Evolutionary conservation across 805 yeast species (phyloP), one percentile per base, ranked within the genome.

Genomic region (Alloascoidea hylecoeti): DNA sequence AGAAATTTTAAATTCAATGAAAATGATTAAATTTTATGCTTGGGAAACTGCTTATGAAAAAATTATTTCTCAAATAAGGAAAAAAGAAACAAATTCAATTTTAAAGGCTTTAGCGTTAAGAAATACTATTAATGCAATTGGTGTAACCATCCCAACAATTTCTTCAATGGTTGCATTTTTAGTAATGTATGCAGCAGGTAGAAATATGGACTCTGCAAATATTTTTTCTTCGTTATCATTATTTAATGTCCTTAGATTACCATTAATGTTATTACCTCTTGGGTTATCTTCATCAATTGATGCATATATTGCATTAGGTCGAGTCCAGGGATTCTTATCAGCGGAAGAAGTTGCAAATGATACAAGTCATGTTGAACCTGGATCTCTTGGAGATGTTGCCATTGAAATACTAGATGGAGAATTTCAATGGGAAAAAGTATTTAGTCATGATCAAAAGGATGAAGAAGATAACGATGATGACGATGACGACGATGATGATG

Each of bases 21-120:
- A 81, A 50, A 69, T 79, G 53, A 78, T 85, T 50, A 85, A 85
- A 58, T 78, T 69, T 50, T 84, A 84, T 53, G 79, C 89, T 0
- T 85, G 95, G 95, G 96, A 85, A 56, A 61, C 61, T 17, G 85
- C 95, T 1, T 85, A 83, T 52, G 63, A 63, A 35, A 57, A 62
- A 3, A 61, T 65, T 35, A 67, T 85, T 35, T 49, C 69, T 18
- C 64, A 63, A 6, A 63, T 68, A 16, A 69, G 95, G 56, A 53
- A 55, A 2, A 54, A 61, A 14, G 92, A 81, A 56, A 75, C 78
- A 70, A 47, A 48, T 3, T 60, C 61, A 35, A 65, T 80, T 39
- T 63, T 72, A 42, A 63, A 57, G 39, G 70, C 78, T 63, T 84
- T 75, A 52, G 58, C 70, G 35, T 50, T 69, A 18, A 66, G 80